These are phyloP conservation scores for Solanum chiquidenum DNA, from an alignment of 257 asterid species.

Conservation along the genomic window DNA sequence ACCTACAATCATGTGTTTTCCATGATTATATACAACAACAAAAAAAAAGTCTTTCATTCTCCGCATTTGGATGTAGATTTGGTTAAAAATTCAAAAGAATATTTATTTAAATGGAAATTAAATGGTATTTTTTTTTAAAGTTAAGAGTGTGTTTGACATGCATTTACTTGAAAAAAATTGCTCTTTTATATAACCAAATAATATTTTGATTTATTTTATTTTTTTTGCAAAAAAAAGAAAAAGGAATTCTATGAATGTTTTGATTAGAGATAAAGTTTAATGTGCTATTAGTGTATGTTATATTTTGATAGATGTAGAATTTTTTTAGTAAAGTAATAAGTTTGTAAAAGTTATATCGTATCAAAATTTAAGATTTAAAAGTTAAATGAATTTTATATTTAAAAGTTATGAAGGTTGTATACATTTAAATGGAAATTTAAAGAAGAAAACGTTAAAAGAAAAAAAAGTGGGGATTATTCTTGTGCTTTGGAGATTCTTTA, in stretches of 20 bases:
- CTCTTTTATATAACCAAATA: background rate
- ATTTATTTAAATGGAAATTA: background rate
- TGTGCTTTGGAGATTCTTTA: background rate
- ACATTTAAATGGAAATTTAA: background rate
- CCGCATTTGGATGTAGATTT: background rate
- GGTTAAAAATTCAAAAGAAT: background rate
- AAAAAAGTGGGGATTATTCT: background rate
- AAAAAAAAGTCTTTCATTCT: background rate
- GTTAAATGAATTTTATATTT: background rate
- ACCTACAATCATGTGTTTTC: background rate
- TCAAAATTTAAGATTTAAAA: background rate
- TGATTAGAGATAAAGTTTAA: background rate
- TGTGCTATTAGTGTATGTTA: background rate
- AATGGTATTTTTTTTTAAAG: background rate
- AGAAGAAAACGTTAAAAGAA: background rate
- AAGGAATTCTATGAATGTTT: background rate
- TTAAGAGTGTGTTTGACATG: background rate
- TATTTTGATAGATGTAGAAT: background rate
- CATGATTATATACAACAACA: background rate
- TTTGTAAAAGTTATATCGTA: background rate
- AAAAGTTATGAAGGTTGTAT: background rate
- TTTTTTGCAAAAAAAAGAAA: background rate
- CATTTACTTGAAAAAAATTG: background rate
- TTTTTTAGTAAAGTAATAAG: background rate
- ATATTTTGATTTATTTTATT: background rate